Base-by-base conservation (phyloP, 176 grass and related monocot genomes). In the Zoysia pacifica region DNA sequence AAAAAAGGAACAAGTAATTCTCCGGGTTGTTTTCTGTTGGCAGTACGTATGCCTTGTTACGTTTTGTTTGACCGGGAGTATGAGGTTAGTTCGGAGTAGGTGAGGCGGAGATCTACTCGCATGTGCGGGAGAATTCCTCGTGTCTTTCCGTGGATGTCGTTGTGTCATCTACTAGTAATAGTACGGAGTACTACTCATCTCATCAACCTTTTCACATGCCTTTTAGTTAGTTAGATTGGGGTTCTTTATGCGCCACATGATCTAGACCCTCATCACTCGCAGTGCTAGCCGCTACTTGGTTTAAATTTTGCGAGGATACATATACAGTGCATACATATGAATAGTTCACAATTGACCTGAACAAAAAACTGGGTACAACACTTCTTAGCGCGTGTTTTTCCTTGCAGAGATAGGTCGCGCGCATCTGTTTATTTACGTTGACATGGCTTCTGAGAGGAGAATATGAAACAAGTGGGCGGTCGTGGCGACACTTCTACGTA, bases 191-290 rank as follows among this genome's bases (percentile, higher is more conserved):
- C 28, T 28, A 28, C 19, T 61, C 74, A 50, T 62, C 63, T 38
- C 71, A 81, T 81, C 37, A 19, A 66, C 81, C 52, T 68, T 45
- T 52, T 79, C 80, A 53, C 80, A 52, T 79, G 69, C 40, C 45
- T 14, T 52, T 78, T 74, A 4, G 74, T 78, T 73, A 10, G 59
- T 77, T 72, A 11, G 59, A 49, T 63, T 2, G 9, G 38, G 15
- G 2, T 81, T 81, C 1, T 69, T 69, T 69, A 76, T 46, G 70
- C 4, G 10, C 84, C 77, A 81, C 70, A 75, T 81, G 70, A 41
- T 50, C 58, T 9, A 38, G n/a, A 47, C 16, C 18, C 67, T 16
- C 44, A 48, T 5, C 7, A 1, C 53, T 56, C 9, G 3, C 28
- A 12, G 51, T 9, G 14, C 42, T 43, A 41, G 13, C 11, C 68